Evolutionary conservation across 2,329 filamentous ascomycete genomes (phyloP), one percentile per base, ranked within the genome.

Genomic region (Fusarium phyllophilum): DNA sequence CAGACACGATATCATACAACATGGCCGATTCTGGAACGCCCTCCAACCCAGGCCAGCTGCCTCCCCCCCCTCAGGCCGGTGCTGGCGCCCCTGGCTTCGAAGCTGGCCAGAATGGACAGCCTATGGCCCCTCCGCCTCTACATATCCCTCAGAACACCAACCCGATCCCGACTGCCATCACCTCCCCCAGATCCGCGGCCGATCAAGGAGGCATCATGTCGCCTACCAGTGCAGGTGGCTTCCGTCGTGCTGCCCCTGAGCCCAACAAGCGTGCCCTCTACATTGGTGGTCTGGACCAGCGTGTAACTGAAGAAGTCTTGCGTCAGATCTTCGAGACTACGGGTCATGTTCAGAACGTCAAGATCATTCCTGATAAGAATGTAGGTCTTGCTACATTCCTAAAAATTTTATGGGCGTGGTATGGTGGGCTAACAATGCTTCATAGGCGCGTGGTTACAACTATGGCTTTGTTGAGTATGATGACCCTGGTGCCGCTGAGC

Each of bases 341-440:
- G 68, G 96, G 96, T 65, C 96, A 99, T 85, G 96, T 99, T 75
- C 93, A 97, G 85, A 98, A 94, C 81, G 96, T 99, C 82, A 99
- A 99, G 89, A 98, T 99, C 81, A 99, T 99, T 82, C 96, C 96
- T 59, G 96, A 99, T 88, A 99, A 99, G 89, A 99, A 98, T 85
- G 95, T 97, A 86, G 89, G 94, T 91, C 18, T 41, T 26, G n/a
- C 34, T 29, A n/a, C 8, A 29, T 31, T 20, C 11, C 36, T 41
- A 13, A 29, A 20, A 52, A 62, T 31, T 22, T 57, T 39, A 42
- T 36, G n/a, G 48, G 48, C 14, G 39, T 62, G 42, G 54, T 64
- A 65, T 62, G 44, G 56, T 64, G 67, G 70, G 42, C 58, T 66
- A 56, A 84, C 81, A 44, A 24, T 39, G 29, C 42, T 56, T 70